Percentiles rank a stretch among this genome's conserved stretches.
Evolutionary conservation across 352 stramenopile species (phyloP).

Genomic region (Pilasporangium apinafurcum): DNA sequence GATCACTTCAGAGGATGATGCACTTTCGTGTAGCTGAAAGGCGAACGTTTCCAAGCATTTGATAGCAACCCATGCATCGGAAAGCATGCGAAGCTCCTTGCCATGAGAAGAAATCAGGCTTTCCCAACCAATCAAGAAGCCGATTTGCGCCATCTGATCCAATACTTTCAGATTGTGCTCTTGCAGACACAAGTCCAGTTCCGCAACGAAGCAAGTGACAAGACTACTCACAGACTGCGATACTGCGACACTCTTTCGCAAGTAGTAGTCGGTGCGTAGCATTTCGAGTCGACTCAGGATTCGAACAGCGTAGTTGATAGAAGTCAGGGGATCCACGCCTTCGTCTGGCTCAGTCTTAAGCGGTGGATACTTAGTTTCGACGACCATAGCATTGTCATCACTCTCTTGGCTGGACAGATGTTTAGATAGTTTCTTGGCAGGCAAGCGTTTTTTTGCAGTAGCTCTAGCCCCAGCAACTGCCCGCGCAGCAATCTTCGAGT

Average conservation of each 20-base stretch:
- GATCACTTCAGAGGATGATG: slow-evolving; percentile 35
- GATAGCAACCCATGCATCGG: slow-evolving; percentile 85
- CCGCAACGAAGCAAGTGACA: slow-evolving; percentile 71
- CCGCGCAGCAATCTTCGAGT: slow-evolving; percentile 47
- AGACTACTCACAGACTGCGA: slow-evolving; percentile 81
- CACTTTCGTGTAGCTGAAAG: slow-evolving; percentile 62
- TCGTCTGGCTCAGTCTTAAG: slow-evolving; percentile 67
- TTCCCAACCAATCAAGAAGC: slow-evolving; percentile 92
- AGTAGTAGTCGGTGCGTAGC: slow-evolving; percentile 71
- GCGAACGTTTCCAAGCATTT: slow-evolving; percentile 84
- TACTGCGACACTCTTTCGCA: slow-evolving; percentile 77
- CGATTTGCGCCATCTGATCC: slow-evolving; percentile 61
- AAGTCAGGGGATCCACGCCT: slow-evolving; percentile 37
- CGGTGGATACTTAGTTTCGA: slow-evolving; percentile 53
- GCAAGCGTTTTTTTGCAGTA: slow-evolving; percentile 30
- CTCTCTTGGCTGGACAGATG: slow-evolving; percentile 33
- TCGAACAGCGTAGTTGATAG: slow-evolving; percentile 50
- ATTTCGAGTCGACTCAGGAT: slow-evolving; percentile 68
- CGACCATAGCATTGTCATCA: slow-evolving; percentile 19
- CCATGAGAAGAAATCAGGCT: slow-evolving; percentile 93
- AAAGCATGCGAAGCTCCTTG: slow-evolving; percentile 95
- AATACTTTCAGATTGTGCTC: slow-evolving; percentile 52
- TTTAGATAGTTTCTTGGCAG: slow-evolving; percentile 30
- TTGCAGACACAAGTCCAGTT: slow-evolving; percentile 70
- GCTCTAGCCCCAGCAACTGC: slow-evolving; percentile 51